Evolutionary conservation across 495 filamentous ascomycete genomes (phyloP), one percentile per base, ranked within the genome.

Genomic region (Tuber brumale): DNA sequence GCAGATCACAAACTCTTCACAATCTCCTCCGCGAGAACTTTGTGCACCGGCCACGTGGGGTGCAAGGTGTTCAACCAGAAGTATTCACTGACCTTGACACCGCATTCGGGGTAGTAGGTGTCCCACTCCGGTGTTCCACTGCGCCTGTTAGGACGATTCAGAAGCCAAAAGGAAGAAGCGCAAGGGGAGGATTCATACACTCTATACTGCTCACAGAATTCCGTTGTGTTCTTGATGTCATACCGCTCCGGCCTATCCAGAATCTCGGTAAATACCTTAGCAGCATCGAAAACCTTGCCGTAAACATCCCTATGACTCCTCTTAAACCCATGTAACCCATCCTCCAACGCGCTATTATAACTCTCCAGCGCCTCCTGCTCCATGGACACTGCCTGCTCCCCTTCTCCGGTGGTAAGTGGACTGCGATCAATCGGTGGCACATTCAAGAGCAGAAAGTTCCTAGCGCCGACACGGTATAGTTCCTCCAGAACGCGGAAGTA

Each of bases 391-490:
- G 83, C 72, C 35, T 57, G 57, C 1, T 80, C 48, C 0, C 84
- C 80, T 71, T 85, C 79, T 1, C 70, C 79, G 0, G 84, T 74
- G 14, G 89, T 89, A 12, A 87, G 78, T 1, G 92, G 92, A 37
- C 87, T 88, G 18, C 90, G 88, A 51, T 93, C 85, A n/a, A 92
- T 86, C 3, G 93, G 89, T 0, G 93, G 93, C 4, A 93, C 92
- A 73, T 90, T 90, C 76, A 94, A 74, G 81, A 94, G 88, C n/a
- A 92, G 84, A 82, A 94, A 94, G 76, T 91, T 93, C 71, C 92
- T 88, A 9, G 89, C 92, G 0, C 93, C 93, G 31, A 86, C 86
- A 39, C 81, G 72, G 81, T 93, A 92, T 7, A 83, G 73, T 69
- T 90, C 76, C 76, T 90, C 85, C 6, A 90, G 79, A 37, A 90